These are phyloP conservation scores for Apophysomyces elegans DNA, from an alignment of 371 early-diverging fungal genomes.

Conservation along the genomic window DNA sequence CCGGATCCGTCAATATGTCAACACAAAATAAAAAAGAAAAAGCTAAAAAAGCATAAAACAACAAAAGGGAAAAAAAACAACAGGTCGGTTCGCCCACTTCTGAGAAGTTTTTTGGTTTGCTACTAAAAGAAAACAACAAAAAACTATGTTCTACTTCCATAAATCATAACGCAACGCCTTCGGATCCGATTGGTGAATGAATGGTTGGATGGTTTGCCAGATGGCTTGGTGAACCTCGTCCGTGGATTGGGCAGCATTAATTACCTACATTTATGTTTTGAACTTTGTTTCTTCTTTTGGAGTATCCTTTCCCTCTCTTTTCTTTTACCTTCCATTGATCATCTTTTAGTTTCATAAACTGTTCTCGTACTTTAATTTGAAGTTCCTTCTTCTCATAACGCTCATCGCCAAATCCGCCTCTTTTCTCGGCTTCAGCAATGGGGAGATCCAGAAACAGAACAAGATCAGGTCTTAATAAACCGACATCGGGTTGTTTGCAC, in stretches of 20 bases:
- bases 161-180: constrained; percentile 9
- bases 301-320: neutral
- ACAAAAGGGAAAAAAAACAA: constrained; percentile 11
- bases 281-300: no score
- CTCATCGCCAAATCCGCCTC: constrained; percentile 95
- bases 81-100: neutral
- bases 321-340: constrained; percentile 63
- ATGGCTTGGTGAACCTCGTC: constrained; percentile 25
- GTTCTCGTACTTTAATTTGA: constrained; percentile 74
- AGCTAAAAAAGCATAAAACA: constrained; percentile 5
- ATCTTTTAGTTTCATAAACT: constrained; percentile 64
- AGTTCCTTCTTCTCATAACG: constrained; percentile 92
- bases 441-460: constrained; percentile 93
- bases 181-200: constrained; percentile 3
- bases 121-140: neutral
- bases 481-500: constrained; percentile 90
- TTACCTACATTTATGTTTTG: constrained; percentile 10
- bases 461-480: constrained; percentile 87
- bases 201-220: constrained; percentile 19
- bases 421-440: constrained; percentile 71
- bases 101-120: neutral
- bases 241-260: constrained; percentile 26
- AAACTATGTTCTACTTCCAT: neutral
- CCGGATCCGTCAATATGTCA: constrained; percentile 38
- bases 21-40: constrained; percentile 12